These are phyloP conservation scores for Agaricus sinodeliciosus DNA, from an alignment of 768 basidiomycete species.

Conservation along the genomic window DNA sequence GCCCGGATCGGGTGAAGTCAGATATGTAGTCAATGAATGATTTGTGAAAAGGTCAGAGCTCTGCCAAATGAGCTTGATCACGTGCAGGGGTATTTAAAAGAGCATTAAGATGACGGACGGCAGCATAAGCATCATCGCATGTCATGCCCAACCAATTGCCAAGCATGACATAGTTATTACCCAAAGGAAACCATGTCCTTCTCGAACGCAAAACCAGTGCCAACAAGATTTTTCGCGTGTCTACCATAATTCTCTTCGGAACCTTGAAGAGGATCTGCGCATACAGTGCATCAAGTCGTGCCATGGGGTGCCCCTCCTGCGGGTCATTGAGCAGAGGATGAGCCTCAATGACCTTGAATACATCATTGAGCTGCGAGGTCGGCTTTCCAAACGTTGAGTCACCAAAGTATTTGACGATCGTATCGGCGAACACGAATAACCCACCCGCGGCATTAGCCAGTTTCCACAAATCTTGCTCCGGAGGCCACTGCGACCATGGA, in stretches of 20 bases:
- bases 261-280: not conserved
- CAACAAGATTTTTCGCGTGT: not conserved
- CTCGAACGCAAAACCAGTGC: not conserved
- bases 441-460: not conserved
- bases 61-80: not conserved
- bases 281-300: constrained; percentile 7
- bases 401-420: not conserved
- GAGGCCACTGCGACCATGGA: not conserved
- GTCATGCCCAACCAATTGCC: not conserved
- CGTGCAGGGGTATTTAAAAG: not conserved
- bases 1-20: not conserved
- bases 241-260: not conserved
- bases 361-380: not conserved
- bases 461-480: not conserved
- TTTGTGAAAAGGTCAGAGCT: not conserved
- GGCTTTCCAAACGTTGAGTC: not conserved
- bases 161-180: no score
- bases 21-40: not conserved
- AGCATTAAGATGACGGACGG: not conserved
- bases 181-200: no score
- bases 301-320: not conserved
- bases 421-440: not conserved
- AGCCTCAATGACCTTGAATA: not conserved
- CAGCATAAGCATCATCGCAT: not conserved
- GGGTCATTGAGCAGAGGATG: not conserved